Evolutionary conservation across 1,284 basidiomycete species (phyloP).

Genomic region (Abortiporus biennis): DNA sequence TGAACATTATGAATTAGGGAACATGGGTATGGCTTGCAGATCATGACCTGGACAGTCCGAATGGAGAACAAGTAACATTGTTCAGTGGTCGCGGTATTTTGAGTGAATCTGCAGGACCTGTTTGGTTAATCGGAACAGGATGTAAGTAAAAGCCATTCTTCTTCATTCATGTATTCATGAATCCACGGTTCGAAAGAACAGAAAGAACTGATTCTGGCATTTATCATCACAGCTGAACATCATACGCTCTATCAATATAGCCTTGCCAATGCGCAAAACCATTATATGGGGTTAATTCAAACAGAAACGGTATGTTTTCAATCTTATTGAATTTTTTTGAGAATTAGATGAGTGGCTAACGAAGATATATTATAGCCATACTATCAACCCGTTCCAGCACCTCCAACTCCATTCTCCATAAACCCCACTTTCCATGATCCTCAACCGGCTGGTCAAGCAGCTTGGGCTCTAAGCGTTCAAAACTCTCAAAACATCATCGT

Average conservation of each 20-base stretch:
- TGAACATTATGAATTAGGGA: too few relatives aligned
- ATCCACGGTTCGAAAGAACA: neutral
- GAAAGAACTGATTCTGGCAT: too few relatives aligned
- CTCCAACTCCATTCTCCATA: slow-evolving; percentile 45
- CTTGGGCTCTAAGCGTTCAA: slow-evolving; percentile 55
- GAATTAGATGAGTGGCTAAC: neutral
- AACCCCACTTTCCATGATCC: slow-evolving; percentile 51
- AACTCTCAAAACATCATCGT: slow-evolving; percentile 54
- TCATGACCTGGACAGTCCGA: slow-evolving; percentile 55
- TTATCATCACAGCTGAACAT: slow-evolving; percentile 40
- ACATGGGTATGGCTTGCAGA: slow-evolving; percentile 78
- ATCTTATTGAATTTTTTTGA: neutral
- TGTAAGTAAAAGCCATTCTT: slow-evolving; percentile 15
- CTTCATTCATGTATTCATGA: slow-evolving; percentile 3
- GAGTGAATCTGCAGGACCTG: slow-evolving; percentile 67
- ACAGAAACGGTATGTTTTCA: slow-evolving; percentile 50
- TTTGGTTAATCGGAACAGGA: slow-evolving; percentile 72
- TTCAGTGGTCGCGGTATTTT: slow-evolving; percentile 76
- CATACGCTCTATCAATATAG: slow-evolving; percentile 66
- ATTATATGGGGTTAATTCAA: slow-evolving; percentile 70
- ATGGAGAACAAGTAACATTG: slow-evolving; percentile 49
- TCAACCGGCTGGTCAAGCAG: slow-evolving; percentile 27
- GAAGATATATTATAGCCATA: slow-evolving; percentile 30
- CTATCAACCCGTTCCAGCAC: slow-evolving; percentile 56
- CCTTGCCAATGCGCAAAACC: slow-evolving; percentile 52